Evolutionary conservation across 2,329 filamentous ascomycete species (phyloP).

Genomic region (Colletotrichum sp.): DNA sequence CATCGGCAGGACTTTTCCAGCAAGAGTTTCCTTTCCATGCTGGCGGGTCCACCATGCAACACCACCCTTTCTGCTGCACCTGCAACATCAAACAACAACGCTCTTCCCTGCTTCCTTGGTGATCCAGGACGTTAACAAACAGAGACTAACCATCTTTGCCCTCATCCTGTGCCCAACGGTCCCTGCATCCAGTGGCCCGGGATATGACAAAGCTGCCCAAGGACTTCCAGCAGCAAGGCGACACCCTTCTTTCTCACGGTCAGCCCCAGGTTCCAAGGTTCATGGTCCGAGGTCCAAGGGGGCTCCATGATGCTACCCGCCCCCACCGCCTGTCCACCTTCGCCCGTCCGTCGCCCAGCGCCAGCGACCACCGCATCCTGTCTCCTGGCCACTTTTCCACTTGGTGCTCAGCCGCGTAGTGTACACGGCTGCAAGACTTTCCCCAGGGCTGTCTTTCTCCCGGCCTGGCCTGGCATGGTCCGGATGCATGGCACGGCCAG

Average conservation of each 20-base stretch:
- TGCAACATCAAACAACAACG: constrained; percentile 10
- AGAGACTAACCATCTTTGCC: background rate
- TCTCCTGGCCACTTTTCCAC: background rate
- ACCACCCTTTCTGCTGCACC: background rate
- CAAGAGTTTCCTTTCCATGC: constrained; percentile 1
- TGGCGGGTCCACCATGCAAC: background rate
- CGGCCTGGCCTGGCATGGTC: background rate
- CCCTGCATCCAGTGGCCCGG: constrained; percentile 5
- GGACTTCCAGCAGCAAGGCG: background rate
- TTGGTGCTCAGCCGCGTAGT: background rate
- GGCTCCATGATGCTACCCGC: background rate
- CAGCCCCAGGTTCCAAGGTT: background rate
- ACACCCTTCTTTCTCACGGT: background rate
- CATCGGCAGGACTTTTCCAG: background rate
- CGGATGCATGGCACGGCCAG: constrained; percentile 2
- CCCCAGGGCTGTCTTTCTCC: background rate
- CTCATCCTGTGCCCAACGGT: background rate
- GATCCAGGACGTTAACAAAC: background rate
- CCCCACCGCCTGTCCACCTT: background rate
- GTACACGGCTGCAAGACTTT: background rate
- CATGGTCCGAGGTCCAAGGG: background rate
- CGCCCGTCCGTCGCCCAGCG: background rate
- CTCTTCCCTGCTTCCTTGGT: constrained; percentile 14
- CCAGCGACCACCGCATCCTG: background rate
- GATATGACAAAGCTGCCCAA: constrained; percentile 17